phyloP scores from a whole-genome alignment of 2,329 filamentous ascomycete species.

The Arthrobotrys entomopaga region DNA sequence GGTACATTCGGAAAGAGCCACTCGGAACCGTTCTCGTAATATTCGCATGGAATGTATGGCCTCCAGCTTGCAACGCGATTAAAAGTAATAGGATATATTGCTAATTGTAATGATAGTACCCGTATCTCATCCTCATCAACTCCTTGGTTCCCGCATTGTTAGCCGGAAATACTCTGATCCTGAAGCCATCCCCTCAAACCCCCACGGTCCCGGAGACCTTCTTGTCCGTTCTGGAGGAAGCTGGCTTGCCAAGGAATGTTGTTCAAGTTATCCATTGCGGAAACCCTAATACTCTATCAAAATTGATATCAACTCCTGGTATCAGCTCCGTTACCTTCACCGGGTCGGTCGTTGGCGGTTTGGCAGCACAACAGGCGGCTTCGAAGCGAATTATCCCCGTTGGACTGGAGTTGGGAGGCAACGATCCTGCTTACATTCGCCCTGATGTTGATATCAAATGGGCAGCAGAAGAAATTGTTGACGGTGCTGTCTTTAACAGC shows the following conservation, averaged over 20 bases:
- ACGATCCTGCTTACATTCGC: constrained; percentile 91
- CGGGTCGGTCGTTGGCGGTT: constrained; percentile 85
- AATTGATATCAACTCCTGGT: constrained; percentile 78
- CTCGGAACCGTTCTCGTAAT: constrained; percentile 88
- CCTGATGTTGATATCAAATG: constrained; percentile 86
- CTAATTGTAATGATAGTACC: constrained; percentile 72
- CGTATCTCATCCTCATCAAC: constrained; percentile 92
- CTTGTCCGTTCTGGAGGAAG: constrained; percentile 77
- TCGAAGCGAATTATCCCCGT: constrained; percentile 85
- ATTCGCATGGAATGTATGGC: constrained; percentile 93
- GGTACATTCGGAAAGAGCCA: constrained; percentile 88
- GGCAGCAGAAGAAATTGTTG: constrained; percentile 93
- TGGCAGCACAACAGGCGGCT: constrained; percentile 85
- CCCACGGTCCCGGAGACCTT: constrained; percentile 90
- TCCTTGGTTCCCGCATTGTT: constrained; percentile 90
- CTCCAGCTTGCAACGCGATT: background rate
- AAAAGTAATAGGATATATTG: constrained; percentile 9
- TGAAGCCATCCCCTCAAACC: constrained; percentile 95
- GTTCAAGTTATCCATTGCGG: constrained; percentile 94
- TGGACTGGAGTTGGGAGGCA: constrained; percentile 90
- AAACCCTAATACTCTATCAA: constrained; percentile 78
- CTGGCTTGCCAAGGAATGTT: constrained; percentile 83
- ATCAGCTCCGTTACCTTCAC: constrained; percentile 91
- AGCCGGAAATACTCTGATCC: constrained; percentile 86
- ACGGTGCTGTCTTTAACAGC: constrained; percentile 96